Evolutionary conservation across 2,329 filamentous ascomycete genomes (phyloP), one percentile per base, ranked within the genome.

Genomic region (Colletotrichum ledebouriae): DNA sequence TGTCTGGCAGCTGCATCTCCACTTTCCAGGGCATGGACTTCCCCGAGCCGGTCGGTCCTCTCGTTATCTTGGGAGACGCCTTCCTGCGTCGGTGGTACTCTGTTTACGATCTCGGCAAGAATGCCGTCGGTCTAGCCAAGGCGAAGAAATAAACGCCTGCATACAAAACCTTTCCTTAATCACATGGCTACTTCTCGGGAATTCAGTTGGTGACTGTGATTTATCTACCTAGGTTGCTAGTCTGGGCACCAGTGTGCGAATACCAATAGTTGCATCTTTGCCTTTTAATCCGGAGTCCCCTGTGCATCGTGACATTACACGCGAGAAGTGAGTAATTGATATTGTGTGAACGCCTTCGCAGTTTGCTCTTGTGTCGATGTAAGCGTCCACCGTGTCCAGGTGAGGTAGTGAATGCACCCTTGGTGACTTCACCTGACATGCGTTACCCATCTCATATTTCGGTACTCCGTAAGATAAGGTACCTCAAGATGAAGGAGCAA

Each of bases 1-100:
- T 98, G 49, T 92, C 94, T 78, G 96, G 95, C 75, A 95, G 91
- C 79, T 99, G 96, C 83, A 97, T 99, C 82, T 98, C 94, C 71
- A 92, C 94, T 74, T 97, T 99, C 85, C 97, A 97, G 90, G 94
- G 94, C 75, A 97, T 98, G 91, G 96, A 94, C 80, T 90, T 94
- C 83, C 92, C 94, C 65, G 92, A 90, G 77, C 94, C 94, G 44
- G 91, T 92, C 68, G 95, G 96, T 53, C 96, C 96, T 73, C 89
- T 99, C 72, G 94, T 94, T 71, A 99, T 99, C 72, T 90, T 99
- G 29, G 96, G 96, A 76, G 94, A 97, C 80, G 92, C 90, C 56
- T 92, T 92, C 87, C 85, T 92, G 78, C 90, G 94, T 82, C 92
- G 87, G 79, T 97, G 91, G 87, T 98, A 98, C 89, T 97, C 94